Evolutionary conservation across 805 yeast genomes (phyloP).

Genomic region (Phaffomyces opuntiae): DNA sequence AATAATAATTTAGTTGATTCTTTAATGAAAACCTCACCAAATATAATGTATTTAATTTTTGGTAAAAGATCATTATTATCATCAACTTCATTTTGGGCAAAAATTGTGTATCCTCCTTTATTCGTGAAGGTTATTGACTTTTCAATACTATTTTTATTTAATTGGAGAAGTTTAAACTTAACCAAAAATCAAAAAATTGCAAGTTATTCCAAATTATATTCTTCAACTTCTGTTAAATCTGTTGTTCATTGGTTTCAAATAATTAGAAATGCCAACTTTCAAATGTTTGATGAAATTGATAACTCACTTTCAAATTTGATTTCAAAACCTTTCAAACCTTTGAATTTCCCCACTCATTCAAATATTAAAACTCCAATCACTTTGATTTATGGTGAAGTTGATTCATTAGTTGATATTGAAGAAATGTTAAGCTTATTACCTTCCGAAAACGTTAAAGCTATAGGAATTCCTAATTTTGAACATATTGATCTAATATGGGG

Average conservation of each 20-base stretch:
- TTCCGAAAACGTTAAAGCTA: constrained; percentile 34
- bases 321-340: constrained; percentile 28
- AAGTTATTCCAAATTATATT: constrained; percentile 74
- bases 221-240: constrained; percentile 73
- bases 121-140: constrained; percentile 61
- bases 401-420: constrained; percentile 81
- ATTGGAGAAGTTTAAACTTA: constrained; percentile 67
- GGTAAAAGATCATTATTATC: constrained; percentile 72
- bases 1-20: constrained; percentile 71
- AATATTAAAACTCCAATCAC: constrained; percentile 68
- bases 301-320: constrained; percentile 31
- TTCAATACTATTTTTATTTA: constrained; percentile 53
- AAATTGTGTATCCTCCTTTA: constrained; percentile 63
- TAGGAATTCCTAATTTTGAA: constrained; percentile 67
- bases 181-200: constrained; percentile 57
- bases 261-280: constrained; percentile 52
- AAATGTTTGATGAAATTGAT: constrained; percentile 11
- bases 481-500: constrained; percentile 94
- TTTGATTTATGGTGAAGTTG: constrained; percentile 71
- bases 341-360: constrained; percentile 49
- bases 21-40: constrained; percentile 62
- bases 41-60: constrained; percentile 60
- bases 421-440: constrained; percentile 70
- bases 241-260: constrained; percentile 87
- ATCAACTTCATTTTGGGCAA: constrained; percentile 68